A percentile compares a stretch with the other conserved stretches of the same genome.
Evolutionary conservation across 306 rosid species (phyloP).

Genomic region (Fagus sylvatica): DNA sequence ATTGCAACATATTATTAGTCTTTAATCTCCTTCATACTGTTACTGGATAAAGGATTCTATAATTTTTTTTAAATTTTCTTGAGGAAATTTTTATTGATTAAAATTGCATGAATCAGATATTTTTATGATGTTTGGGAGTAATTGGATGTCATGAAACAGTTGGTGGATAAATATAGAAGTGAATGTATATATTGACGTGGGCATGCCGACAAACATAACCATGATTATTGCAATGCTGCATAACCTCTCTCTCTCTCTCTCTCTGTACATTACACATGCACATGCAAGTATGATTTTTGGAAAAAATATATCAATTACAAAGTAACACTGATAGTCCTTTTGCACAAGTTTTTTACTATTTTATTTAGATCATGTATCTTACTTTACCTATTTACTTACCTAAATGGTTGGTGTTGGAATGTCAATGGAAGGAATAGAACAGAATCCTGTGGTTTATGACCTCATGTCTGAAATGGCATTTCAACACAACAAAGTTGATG

Average conservation of each 20-base stretch:
- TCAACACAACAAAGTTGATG: constrained; percentile 61
- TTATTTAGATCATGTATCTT: constrained; percentile 7
- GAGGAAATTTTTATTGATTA: not conserved
- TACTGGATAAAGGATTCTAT: not conserved
- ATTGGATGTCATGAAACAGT: not conserved
- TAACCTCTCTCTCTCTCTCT: not conserved
- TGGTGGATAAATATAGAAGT: not conserved
- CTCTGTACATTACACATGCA: not conserved
- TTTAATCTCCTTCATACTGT: not conserved
- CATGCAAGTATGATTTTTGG: not conserved
- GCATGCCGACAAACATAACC: not conserved
- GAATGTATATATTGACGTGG: not conserved
- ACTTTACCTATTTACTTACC: constrained; percentile 27
- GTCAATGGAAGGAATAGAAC: constrained; percentile 97
- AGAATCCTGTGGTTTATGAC: constrained; percentile 84
- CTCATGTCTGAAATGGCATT: constrained; percentile 95
- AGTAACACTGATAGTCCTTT: not conserved
- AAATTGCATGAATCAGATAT: not conserved
- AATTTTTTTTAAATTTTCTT: not conserved
- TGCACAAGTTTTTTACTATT: not conserved
- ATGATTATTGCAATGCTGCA: not conserved
- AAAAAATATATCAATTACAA: not conserved
- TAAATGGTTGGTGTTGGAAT: constrained; percentile 91
- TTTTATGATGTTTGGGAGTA: not conserved
- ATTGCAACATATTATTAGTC: not conserved